Evolutionary conservation across 176 grass and related monocot genomes (phyloP).

Genomic region (Oropetium thomaeum): DNA sequence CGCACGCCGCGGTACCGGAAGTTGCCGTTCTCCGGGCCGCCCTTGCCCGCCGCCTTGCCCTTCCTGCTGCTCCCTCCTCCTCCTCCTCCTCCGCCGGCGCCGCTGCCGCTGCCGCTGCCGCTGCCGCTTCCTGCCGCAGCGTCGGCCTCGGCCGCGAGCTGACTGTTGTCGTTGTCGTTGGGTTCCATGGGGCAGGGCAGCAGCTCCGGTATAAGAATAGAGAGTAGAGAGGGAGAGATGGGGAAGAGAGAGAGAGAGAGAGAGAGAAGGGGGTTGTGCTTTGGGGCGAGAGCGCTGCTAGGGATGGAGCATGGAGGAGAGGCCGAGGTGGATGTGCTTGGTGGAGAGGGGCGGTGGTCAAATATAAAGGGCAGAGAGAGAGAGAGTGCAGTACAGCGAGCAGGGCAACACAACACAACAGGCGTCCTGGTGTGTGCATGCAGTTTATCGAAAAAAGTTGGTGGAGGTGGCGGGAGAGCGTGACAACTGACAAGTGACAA

Average conservation of each 20-base stretch:
- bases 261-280: neutral
- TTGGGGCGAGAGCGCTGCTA: conserved; percentile 33
- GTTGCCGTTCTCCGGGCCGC: conserved; percentile 80
- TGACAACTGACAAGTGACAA: too few relatives aligned
- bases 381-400: conserved; percentile 18
- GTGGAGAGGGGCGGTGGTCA: conserved; percentile 91
- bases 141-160: neutral
- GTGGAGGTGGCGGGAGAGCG: neutral
- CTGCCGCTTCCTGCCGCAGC: neutral
- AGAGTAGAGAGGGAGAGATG: neutral
- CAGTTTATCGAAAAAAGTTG: neutral
- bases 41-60: conserved; percentile 44
- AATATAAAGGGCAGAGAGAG: conserved; percentile 41
- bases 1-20: conserved; percentile 71
- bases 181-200: conserved; percentile 31
- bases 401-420: too few relatives aligned
- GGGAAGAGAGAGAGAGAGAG: conserved; percentile 20
- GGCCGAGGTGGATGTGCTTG: conserved; percentile 60
- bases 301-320: conserved; percentile 18
- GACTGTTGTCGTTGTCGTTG: neutral
- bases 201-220: conserved; percentile 18
- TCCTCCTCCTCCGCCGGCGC: too few relatives aligned
- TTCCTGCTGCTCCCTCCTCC: neutral
- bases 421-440: neutral
- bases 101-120: neutral